Evolutionary conservation across 768 basidiomycete genomes (phyloP).

Genomic region (Multifurca ochricompacta): DNA sequence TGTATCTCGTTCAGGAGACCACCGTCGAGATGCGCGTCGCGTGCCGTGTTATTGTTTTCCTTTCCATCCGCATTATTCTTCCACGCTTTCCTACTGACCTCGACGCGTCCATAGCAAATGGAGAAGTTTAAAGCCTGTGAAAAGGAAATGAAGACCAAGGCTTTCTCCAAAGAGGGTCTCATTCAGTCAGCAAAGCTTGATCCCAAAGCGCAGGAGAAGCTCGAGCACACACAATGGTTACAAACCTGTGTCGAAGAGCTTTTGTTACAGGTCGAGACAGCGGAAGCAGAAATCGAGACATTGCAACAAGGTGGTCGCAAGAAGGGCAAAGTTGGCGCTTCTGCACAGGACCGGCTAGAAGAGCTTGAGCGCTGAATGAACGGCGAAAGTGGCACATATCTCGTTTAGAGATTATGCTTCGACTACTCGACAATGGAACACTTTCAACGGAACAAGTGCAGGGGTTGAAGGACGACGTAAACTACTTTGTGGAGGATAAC

Average conservation of each 20-base stretch:
- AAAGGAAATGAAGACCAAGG: conserved; percentile 99
- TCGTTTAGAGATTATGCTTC: conserved; percentile 86
- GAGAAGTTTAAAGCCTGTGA: conserved; percentile 99
- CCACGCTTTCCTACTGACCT: conserved; percentile 18
- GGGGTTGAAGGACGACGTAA: conserved; percentile 85
- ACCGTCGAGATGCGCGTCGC: background rate
- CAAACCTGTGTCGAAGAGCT: conserved; percentile 86
- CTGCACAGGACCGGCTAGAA: conserved; percentile 62
- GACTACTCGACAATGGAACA: conserved; percentile 90
- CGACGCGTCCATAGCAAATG: conserved; percentile 78
- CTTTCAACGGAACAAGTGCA: conserved; percentile 74
- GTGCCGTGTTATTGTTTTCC: background rate
- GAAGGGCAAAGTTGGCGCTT: conserved; percentile 63
- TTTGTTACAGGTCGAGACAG: conserved; percentile 83
- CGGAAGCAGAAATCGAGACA: conserved; percentile 91
- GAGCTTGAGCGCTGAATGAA: conserved; percentile 88
- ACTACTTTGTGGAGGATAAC: conserved; percentile 94
- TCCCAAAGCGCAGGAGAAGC: conserved; percentile 95
- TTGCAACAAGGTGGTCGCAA: conserved; percentile 75
- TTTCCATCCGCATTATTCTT: background rate
- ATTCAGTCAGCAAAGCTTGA: conserved; percentile 91
- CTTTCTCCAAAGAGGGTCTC: conserved; percentile 97
- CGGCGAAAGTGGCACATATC: conserved; percentile 92
- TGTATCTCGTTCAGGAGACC: background rate
- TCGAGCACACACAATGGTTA: conserved; percentile 83